Evolutionary conservation across 1,139 yeast species (phyloP).

Genomic region (Saccharomyces hybrid): DNA sequence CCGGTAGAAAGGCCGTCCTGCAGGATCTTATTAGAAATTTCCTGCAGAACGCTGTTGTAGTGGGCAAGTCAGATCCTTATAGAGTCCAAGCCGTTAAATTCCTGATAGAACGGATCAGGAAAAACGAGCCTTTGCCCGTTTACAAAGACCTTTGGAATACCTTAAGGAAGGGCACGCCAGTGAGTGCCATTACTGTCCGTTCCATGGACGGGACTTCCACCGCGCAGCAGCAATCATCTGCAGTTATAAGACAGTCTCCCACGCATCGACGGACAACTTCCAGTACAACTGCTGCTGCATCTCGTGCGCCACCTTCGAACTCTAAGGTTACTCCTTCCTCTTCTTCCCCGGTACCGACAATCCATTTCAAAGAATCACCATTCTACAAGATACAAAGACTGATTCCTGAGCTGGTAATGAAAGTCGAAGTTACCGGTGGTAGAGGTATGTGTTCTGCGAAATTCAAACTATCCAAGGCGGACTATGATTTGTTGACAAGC

Average conservation of each 20-base stretch:
- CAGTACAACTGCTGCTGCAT: not conserved
- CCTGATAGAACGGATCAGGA: slow-evolving; percentile 36
- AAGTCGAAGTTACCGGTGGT: slow-evolving; percentile 33
- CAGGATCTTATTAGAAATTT: slow-evolving; percentile 40
- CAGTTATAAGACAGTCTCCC: not conserved
- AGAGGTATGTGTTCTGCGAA: slow-evolving; percentile 36
- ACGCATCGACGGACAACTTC: not conserved
- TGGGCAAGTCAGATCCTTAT: slow-evolving; percentile 35
- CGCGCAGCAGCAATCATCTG: slow-evolving; percentile 6
- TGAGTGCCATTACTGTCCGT: slow-evolving; percentile 21
- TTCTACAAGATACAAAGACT: slow-evolving; percentile 42
- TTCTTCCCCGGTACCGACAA: not conserved
- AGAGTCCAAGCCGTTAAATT: slow-evolving; percentile 40
- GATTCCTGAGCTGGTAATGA: slow-evolving; percentile 41
- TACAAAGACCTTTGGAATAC: slow-evolving; percentile 31
- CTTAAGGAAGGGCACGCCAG: slow-evolving; percentile 16
- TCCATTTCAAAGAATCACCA: slow-evolving; percentile 42
- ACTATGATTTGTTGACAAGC: slow-evolving; percentile 28
- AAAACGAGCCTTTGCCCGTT: slow-evolving; percentile 37
- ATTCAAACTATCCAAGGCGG: slow-evolving; percentile 38
- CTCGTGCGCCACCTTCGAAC: not conserved
- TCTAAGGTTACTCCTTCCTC: not conserved
- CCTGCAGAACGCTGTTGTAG: slow-evolving; percentile 34
- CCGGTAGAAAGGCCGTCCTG: slow-evolving; percentile 49
- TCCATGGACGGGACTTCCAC: slow-evolving; percentile 13